These are phyloP conservation scores for Monosporozyma unispora DNA, from an alignment of 805 yeast species.

Conservation along the genomic window DNA sequence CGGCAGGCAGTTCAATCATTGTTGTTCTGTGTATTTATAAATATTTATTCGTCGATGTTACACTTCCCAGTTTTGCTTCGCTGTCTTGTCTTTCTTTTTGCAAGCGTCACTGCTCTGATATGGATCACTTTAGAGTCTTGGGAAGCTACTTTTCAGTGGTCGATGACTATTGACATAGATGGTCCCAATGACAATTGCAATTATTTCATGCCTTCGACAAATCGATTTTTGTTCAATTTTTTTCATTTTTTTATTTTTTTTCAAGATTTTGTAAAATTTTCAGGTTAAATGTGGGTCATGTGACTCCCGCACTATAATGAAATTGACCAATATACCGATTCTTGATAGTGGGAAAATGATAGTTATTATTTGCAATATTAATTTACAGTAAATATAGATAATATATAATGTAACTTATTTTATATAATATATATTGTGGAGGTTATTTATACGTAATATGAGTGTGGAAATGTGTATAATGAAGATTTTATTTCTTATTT, in stretches of 20 bases:
- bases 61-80: neutral
- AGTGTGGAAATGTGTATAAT: neutral
- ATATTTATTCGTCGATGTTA: neutral
- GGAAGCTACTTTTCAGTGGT: neutral
- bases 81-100: neutral
- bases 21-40: neutral
- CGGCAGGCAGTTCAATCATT: slow-evolving; percentile 49
- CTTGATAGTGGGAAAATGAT: no score
- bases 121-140: neutral
- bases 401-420: neutral
- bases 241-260: neutral
- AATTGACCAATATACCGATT: neutral
- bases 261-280: neutral
- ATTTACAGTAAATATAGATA: slow-evolving; percentile 1
- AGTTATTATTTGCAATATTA: neutral
- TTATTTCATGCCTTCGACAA: neutral
- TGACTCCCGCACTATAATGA: neutral
- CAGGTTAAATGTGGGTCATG: neutral
- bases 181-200: neutral
- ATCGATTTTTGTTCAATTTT: neutral
- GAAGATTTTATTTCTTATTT: neutral
- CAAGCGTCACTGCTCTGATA: neutral
- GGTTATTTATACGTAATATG: neutral
- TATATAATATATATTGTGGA: neutral
- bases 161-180: neutral